phyloP scores from a whole-genome alignment of 345 rosid species.

The Trapa bicornis region DNA sequence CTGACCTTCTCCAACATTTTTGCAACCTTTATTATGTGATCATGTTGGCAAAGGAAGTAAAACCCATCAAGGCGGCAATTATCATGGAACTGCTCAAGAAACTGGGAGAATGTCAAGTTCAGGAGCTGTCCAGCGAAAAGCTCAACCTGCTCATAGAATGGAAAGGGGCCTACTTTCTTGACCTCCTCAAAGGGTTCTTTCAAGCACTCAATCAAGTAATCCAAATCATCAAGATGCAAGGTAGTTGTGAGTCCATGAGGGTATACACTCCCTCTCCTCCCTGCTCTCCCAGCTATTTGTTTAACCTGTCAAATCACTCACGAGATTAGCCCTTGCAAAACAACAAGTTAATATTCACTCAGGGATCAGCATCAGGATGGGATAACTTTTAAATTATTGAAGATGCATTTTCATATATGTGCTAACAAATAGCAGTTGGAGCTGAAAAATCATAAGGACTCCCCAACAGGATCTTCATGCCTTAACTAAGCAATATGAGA shows the following conservation, averaged over 20 bases:
- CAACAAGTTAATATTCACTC: neutral
- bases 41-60: conserved; percentile 73
- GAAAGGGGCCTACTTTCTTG: conserved; percentile 74
- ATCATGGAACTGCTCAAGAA: conserved; percentile 67
- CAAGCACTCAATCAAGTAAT: conserved; percentile 67
- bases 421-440: neutral
- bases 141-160: conserved; percentile 92
- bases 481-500: neutral
- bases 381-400: neutral
- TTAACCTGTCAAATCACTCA: conserved; percentile 26
- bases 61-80: conserved; percentile 76
- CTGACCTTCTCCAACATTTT: conserved; percentile 81
- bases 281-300: conserved; percentile 97
- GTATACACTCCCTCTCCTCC: conserved; percentile 77
- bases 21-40: conserved; percentile 82
- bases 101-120: conserved; percentile 34
- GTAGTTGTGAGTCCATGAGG: conserved; percentile 91
- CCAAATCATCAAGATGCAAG: conserved; percentile 53
- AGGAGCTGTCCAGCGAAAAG: conserved; percentile 65
- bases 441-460: neutral
- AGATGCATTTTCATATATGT: neutral
- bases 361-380: neutral
- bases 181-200: conserved; percentile 79
- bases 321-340: neutral
- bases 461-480: neutral